Percentiles rank a stretch among this genome's conserved stretches.
These are phyloP conservation scores for Bruguiera sexangula DNA, from an alignment of 345 rosid species.

Conservation along the genomic window DNA sequence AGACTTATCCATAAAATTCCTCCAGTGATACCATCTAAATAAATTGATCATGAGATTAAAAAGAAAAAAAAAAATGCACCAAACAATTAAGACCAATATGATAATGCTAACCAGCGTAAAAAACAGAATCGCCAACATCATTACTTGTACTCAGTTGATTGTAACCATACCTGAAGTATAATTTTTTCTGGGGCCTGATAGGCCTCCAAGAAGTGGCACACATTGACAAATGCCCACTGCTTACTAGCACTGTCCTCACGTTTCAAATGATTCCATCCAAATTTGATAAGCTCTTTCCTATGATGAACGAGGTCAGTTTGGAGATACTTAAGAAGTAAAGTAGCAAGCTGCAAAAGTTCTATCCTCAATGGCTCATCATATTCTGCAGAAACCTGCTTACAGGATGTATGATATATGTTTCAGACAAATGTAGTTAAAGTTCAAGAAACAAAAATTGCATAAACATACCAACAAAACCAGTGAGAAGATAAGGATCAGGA, in stretches of 20 bases:
- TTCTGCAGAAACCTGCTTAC: conserved; percentile 86
- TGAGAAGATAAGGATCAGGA: not conserved
- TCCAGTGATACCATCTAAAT: not conserved
- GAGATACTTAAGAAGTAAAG: conserved; percentile 92
- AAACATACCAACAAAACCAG: not conserved
- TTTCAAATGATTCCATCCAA: conserved; percentile 99
- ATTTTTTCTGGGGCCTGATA: conserved; percentile 99
- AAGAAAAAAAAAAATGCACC: not conserved
- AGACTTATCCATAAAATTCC: not conserved
- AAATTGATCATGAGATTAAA: not conserved
- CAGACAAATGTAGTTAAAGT: not conserved
- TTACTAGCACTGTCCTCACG: conserved; percentile 99
- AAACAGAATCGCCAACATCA: no score
- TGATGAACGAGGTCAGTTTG: conserved; percentile 95
- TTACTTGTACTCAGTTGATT: not conserved
- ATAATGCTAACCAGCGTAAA: not conserved
- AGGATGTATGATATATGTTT: conserved; percentile 13
- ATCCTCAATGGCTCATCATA: conserved; percentile 96
- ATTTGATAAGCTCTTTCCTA: conserved; percentile 95
- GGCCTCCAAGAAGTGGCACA: conserved; percentile 97
- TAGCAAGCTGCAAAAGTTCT: conserved; percentile 95
- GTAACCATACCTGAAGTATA: conserved; percentile 76
- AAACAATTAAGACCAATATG: not conserved
- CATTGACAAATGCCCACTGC: conserved; percentile 99
- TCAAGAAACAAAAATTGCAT: conserved; percentile 4